Evolutionary conservation across 768 basidiomycete species (phyloP).

Genomic region (Trametes cinnabarina): DNA sequence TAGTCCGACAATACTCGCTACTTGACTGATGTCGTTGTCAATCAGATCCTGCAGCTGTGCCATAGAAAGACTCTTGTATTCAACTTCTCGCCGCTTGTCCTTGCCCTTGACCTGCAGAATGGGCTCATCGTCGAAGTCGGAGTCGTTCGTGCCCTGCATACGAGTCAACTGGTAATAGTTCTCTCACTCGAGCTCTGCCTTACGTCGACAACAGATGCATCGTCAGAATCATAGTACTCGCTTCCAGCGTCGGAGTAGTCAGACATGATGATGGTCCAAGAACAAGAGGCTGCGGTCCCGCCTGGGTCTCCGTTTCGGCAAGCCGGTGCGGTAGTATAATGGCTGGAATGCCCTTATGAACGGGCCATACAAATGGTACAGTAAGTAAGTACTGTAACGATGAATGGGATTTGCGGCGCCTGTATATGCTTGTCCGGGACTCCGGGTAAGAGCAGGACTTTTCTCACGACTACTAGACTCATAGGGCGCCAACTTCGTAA

Average conservation of each 20-base stretch:
- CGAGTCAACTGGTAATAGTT: not conserved
- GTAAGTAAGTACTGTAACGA: too few species aligned
- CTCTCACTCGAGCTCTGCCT: not conserved
- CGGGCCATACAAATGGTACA: too few species aligned
- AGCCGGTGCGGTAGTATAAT: not conserved
- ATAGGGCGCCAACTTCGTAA: too few species aligned
- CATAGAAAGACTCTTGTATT: constrained; percentile 25
- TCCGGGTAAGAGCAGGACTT: too few species aligned
- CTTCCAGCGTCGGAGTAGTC: constrained; percentile 29
- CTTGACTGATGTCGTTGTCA: constrained; percentile 25
- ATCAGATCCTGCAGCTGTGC: constrained; percentile 24
- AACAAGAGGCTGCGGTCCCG: not conserved
- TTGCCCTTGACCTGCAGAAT: constrained; percentile 25
- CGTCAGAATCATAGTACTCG: constrained; percentile 28
- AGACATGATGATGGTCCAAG: constrained; percentile 24
- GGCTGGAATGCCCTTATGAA: too few species aligned
- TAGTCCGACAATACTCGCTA: constrained; percentile 30
- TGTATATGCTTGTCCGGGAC: too few species aligned
- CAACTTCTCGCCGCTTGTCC: constrained; percentile 20
- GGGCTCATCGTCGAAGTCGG: constrained; percentile 21
- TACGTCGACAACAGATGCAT: constrained; percentile 21
- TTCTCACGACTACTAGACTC: too few species aligned
- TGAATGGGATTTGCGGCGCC: too few species aligned
- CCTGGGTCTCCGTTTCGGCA: not conserved
- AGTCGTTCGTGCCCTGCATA: constrained; percentile 24